A percentile compares a stretch with the other conserved stretches of the same genome.
phyloP scores from a whole-genome alignment of 805 yeast species.

The Wickerhamomyces alni region DNA sequence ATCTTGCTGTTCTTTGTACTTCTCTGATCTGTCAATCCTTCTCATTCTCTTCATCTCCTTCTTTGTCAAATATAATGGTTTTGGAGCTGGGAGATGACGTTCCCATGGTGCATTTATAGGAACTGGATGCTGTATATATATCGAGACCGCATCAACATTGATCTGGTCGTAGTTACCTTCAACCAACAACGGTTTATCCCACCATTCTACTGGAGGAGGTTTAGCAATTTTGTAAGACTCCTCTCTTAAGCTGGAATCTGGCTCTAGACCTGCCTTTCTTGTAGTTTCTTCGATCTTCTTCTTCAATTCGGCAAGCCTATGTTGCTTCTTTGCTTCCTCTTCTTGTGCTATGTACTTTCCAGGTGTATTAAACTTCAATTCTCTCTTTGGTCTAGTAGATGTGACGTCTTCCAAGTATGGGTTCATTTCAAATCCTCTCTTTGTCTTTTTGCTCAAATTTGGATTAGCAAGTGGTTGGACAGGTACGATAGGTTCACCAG shows the following conservation, averaged over 20 bases:
- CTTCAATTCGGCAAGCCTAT: conserved; percentile 29
- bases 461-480: conserved; percentile 16
- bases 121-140: conserved; percentile 80
- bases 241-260: conserved; percentile 53
- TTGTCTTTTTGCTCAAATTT: conserved; percentile 14
- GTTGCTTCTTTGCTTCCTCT: conserved; percentile 39
- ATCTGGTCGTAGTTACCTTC: conserved; percentile 32
- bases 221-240: conserved; percentile 36
- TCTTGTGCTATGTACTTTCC: conserved; percentile 54
- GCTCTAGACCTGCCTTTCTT: conserved; percentile 37
- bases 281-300: conserved; percentile 26
- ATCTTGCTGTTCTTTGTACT: conserved; percentile 68
- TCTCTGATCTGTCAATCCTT: conserved; percentile 57
- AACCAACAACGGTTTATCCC: conserved; percentile 63
- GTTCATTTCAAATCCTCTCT: conserved; percentile 25
- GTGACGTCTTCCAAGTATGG: conserved; percentile 26
- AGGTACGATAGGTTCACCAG: conserved; percentile 12
- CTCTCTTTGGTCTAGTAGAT: conserved; percentile 26
- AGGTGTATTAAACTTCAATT: conserved; percentile 45
- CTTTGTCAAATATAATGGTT: conserved; percentile 62
- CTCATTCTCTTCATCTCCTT: conserved; percentile 71
- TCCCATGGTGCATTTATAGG: conserved; percentile 59
- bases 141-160: conserved; percentile 43
- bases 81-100: conserved; percentile 31
- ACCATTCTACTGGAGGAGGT: conserved; percentile 81